Base-by-base conservation (phyloP, 1,284 basidiomycete genomes). In the Heterobasidion annosum region DNA sequence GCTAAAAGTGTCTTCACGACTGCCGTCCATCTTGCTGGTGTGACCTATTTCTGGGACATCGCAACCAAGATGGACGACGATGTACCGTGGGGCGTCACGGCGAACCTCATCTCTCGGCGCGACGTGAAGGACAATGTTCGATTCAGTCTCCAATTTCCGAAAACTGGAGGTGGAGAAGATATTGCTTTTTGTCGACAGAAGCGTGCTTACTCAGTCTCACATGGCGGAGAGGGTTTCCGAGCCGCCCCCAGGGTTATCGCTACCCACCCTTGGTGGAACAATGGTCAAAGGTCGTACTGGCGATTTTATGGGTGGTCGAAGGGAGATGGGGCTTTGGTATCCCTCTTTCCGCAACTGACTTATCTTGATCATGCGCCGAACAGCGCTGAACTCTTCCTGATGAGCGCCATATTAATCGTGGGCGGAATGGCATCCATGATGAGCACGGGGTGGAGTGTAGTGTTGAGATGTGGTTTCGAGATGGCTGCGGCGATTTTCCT, bases 91-190 rank as follows among this genome's bases (percentile, higher is more conserved):
- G 81, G 82, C 7, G 78, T 82, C 4, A 82, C 82, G 0, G 81
- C 81, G 1, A 82, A 79, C 60, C 69, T 83, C 12, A 74, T 82
- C 34, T 70, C 70, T 1, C 73, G 77, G 2, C 73, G 77, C 15
- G 70, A 74, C 57, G 63, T 71, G 42, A 58, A 68, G 2, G 79
- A 82, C 54, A 71, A 67, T 0, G 69, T 82, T 18, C 59, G 61
- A 43, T 84, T 71, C 62, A 68, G 76, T 59, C 62, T 70, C 3
- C 62, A 59, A 7, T 83, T 79, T 58, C 82, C 82, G 1, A 83
- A 81, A 67, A 83, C 80, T 1, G 80, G 81, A 2, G 80, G 82
- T 3, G 82, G 81, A 0, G 82, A 84, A 57, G 81, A 84, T 48
- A 81, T 83, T 18, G 77, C 82, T 59, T 83, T 75, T 57, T 81